phyloP scores from a whole-genome alignment of 768 basidiomycete species.

The Mycena polygramma region DNA sequence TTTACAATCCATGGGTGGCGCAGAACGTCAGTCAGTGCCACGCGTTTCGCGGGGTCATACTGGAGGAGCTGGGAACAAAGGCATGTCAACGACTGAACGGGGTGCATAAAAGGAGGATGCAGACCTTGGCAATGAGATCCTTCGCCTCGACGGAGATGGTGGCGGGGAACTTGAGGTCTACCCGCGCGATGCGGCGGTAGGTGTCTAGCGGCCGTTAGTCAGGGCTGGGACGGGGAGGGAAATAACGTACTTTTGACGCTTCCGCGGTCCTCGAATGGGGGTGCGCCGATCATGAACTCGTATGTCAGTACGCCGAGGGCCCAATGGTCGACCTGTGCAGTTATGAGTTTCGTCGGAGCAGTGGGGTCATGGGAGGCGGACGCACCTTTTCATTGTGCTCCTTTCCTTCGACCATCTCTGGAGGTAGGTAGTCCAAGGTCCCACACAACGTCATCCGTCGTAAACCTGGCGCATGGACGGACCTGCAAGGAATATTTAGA shows the following conservation, averaged over 20 bases:
- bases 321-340: constrained; percentile 90
- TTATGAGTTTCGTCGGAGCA: constrained; percentile 51
- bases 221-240: constrained; percentile 12
- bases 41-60: constrained; percentile 82
- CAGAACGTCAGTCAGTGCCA: constrained; percentile 83
- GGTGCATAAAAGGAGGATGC: constrained; percentile 34
- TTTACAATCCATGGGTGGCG: constrained; percentile 90
- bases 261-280: constrained; percentile 85
- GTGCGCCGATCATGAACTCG: constrained; percentile 90
- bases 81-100: not conserved
- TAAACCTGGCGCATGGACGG: constrained; percentile 93
- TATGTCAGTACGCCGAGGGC: constrained; percentile 95
- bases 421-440: constrained; percentile 96
- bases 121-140: constrained; percentile 73
- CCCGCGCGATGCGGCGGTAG: constrained; percentile 88
- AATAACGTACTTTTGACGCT: constrained; percentile 74
- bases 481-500: constrained; percentile 13
- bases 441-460: constrained; percentile 93
- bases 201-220: constrained; percentile 68
- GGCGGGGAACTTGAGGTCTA: constrained; percentile 81
- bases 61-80: constrained; percentile 76
- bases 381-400: constrained; percentile 80
- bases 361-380: not conserved
- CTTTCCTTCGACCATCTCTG: constrained; percentile 97
- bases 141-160: constrained; percentile 72